Base-by-base conservation (phyloP, 148 eudicot species). In the Rhododendron ferrugineum region DNA sequence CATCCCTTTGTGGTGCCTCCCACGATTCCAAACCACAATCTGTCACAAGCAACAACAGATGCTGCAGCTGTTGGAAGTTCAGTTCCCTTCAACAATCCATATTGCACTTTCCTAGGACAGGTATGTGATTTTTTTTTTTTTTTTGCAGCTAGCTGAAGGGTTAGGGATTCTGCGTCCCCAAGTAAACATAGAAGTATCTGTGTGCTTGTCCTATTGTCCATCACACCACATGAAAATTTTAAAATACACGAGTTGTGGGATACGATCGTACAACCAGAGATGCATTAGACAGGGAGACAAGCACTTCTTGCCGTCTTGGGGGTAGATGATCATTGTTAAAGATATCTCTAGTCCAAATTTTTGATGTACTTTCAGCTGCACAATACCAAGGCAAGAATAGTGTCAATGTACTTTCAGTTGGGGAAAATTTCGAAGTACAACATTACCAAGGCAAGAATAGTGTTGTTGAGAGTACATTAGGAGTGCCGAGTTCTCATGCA, bases 91-190 rank as follows among this genome's bases (percentile, higher is more conserved):
- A 93, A 79, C 72, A 89, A 94, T 90, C 94, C 94, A 8, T 94
- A 93, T 83, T 86, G 86, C 79, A 85, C 93, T 76, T 89, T 91
- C 82, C 87, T 93, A 34, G 93, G 93, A 42, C 98, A 94, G 87
- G 98, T 91, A 91, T 79, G 93, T 85, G 44, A 77, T 18, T 32
- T 54, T 54, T 15, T 3, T 15, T 3, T 1, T 15, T 16, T 20
- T 52, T 26, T 58, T 58, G 23, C n/a, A 16, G 23, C 68, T 62
- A 23, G 16, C 74, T 26, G 15, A 26, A 68, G 74, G 73, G 34
- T 26, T 66, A n/a, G 36, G 3, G 34, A 66, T 11, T 5, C 73
- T 66, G 34, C 23, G 34, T 66, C 73, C 73, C 73, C 73, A 66
- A 66, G 30, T 66, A 66, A 26, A 66, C 58, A 52, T 14, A 15